phyloP scores from a whole-genome alignment of 2,329 filamentous ascomycete species.

The Rosellinia necatrix region DNA sequence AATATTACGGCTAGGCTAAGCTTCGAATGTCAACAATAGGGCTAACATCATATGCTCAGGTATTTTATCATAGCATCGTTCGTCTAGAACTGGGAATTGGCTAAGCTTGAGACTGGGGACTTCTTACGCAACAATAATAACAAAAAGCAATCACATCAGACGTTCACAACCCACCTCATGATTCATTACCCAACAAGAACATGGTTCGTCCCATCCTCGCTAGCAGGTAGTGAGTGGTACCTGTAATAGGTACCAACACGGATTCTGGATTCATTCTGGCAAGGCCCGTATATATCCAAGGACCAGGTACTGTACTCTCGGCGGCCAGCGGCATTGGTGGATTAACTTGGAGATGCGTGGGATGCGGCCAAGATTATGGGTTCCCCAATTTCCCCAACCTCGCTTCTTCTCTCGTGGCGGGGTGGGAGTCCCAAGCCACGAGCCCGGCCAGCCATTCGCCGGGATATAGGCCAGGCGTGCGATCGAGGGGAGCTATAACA shows the following conservation, averaged over 20 bases:
- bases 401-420: not conserved
- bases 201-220: not conserved
- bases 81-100: not conserved
- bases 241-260: no score
- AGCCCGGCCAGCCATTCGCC: not conserved
- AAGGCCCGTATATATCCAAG: not conserved
- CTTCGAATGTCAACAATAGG: no score
- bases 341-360: slow-evolving; percentile 14
- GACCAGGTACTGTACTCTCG: not conserved
- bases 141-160: no score
- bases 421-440: slow-evolving; percentile 5
- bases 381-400: slow-evolving; percentile 26
- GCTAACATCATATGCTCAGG: no score
- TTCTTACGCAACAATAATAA: not conserved
- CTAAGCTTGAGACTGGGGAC: not conserved
- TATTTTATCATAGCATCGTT: not conserved
- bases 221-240: no score
- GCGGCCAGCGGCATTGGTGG: slow-evolving; percentile 23
- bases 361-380: slow-evolving; percentile 1
- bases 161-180: not conserved
- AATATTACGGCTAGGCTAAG: no score
- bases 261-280: not conserved
- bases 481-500: slow-evolving; percentile 20
- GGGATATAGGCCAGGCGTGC: slow-evolving; percentile 1
- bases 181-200: not conserved